These are phyloP conservation scores for Pseudozyma tsukubaensis DNA, from an alignment of 1,284 basidiomycete species.

Conservation along the genomic window DNA sequence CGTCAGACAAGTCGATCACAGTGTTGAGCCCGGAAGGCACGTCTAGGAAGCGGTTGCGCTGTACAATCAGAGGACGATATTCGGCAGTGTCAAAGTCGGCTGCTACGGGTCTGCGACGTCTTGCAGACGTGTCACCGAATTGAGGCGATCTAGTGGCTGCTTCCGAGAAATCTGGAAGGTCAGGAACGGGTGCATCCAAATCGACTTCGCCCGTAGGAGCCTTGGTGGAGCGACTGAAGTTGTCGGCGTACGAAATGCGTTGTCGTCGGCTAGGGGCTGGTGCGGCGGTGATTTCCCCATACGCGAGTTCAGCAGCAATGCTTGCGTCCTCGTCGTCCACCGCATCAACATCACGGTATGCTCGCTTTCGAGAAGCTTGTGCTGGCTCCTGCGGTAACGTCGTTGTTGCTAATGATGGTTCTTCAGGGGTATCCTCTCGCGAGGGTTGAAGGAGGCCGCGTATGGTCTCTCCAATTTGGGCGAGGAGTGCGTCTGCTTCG, in stretches of 20 bases:
- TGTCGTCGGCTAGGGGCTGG: constrained; percentile 25
- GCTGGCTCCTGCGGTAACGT: background rate
- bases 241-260: constrained; percentile 43
- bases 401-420: background rate
- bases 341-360: constrained; percentile 41
- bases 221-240: constrained; percentile 26
- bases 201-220: constrained; percentile 40
- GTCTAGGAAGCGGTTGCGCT: constrained; percentile 27
- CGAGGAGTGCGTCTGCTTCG: constrained; percentile 31
- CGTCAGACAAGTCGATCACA: constrained; percentile 44
- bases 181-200: constrained; percentile 27
- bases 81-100: constrained; percentile 34
- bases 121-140: background rate
- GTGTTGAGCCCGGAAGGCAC: constrained; percentile 41
- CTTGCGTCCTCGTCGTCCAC: constrained; percentile 11
- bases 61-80: constrained; percentile 12
- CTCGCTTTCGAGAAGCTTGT: constrained; percentile 24
- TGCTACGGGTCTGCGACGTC: constrained; percentile 25
- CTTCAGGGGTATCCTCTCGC: background rate
- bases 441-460: constrained; percentile 23
- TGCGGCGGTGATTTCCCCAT: background rate
- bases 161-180: constrained; percentile 21
- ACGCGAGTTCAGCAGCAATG: constrained; percentile 13
- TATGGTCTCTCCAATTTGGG: constrained; percentile 29
- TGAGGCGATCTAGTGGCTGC: background rate